phyloP scores from a whole-genome alignment of 2,329 filamentous ascomycete genomes.

The Tolypocladium guangdongense region DNA sequence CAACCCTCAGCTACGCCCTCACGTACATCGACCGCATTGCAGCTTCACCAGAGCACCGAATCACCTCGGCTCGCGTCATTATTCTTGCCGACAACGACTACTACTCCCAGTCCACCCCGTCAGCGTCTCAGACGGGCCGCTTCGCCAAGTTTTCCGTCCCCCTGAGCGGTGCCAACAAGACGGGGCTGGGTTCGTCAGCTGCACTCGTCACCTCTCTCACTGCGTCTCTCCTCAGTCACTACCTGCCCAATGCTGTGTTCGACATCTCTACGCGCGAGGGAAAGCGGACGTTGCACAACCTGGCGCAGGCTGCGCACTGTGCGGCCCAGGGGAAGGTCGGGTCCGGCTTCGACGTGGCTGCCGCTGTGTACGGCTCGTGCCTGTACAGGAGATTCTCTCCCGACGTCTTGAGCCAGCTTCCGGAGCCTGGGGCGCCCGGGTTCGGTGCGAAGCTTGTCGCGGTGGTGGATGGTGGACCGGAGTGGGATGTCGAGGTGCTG shows the following conservation, averaged over 20 bases:
- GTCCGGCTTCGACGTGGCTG: conserved; percentile 89
- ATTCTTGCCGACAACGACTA: conserved; percentile 95
- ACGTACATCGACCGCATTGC: conserved; percentile 57
- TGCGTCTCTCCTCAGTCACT: conserved; percentile 65
- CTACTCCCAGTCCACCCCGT: conserved; percentile 56
- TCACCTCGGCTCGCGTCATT: conserved; percentile 63
- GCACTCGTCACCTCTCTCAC: conserved; percentile 85
- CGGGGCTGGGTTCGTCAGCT: conserved; percentile 87
- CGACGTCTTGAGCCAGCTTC: conserved; percentile 53
- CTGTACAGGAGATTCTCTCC: conserved; percentile 90
- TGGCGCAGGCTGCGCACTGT: conserved; percentile 88
- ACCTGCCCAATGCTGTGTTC: conserved; percentile 49
- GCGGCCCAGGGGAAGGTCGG: conserved; percentile 95
- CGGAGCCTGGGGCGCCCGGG: conserved; percentile 51
- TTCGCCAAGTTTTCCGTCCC: conserved; percentile 73
- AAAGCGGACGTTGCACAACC: conserved; percentile 67
- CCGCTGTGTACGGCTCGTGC: conserved; percentile 85
- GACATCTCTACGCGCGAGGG: conserved; percentile 43
- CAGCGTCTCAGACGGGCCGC: conserved; percentile 25
- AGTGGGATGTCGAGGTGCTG: conserved; percentile 72
- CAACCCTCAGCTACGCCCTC: conserved; percentile 75
- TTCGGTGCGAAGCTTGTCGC: conserved; percentile 57
- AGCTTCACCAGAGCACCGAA: conserved; percentile 29
- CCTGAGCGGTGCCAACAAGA: conserved; percentile 78
- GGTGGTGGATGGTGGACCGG: conserved; percentile 50